Base-by-base conservation (phyloP, 768 basidiomycete species). In the Cyclocybe cylindracea region DNA sequence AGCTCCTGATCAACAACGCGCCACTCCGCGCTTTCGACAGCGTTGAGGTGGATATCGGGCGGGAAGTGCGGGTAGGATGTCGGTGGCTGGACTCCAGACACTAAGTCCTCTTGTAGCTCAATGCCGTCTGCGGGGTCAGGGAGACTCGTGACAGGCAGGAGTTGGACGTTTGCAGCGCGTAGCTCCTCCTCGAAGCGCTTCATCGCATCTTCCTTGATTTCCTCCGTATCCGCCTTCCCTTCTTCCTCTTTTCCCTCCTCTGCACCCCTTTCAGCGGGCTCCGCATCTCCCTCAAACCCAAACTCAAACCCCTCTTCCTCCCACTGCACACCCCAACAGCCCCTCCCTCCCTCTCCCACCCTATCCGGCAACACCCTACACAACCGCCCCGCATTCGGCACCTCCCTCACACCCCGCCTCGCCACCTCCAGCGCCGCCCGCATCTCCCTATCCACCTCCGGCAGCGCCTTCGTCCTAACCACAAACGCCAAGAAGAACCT, bases 401-500 rank as follows among this genome's bases (percentile, higher is more conserved):
- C 71, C 61, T 85, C 80, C 7, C 63, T 62, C 29, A 66, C 56
- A 1, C 79, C 83, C 5, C 60, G 53, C 35, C 67, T 62, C 10
- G 68, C 61, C n/a, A 79, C 63, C 3, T 66, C 71, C 13, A 83
- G 51, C 0, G 84, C 80, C 7, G 65, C 68, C 35, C 67, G 68
- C 41, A 88, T 64, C 1, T 66, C 71, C 1, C 74, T 69, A 46
- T 80, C 77, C 55, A 67, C 51, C 55, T 87, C 85, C 0, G 74
- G 74, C 39, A 89, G 70, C 13, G 80, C 76, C 31, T 72, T 64
- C 56, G 78, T 83, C 16, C 82, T 78, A 11, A 86, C 31, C n/a
- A 89, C 59, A 61, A 81, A 89, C 10, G 76, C 64, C 32, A 89
- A 49, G 65, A 86, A 90, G 61, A 87, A 86, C 1, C 57, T 66